Percentiles rank a stretch among this genome's conserved stretches.
Evolutionary conservation across 805 yeast species (phyloP).

Genomic region (Alloascoidea hylecoeti): DNA sequence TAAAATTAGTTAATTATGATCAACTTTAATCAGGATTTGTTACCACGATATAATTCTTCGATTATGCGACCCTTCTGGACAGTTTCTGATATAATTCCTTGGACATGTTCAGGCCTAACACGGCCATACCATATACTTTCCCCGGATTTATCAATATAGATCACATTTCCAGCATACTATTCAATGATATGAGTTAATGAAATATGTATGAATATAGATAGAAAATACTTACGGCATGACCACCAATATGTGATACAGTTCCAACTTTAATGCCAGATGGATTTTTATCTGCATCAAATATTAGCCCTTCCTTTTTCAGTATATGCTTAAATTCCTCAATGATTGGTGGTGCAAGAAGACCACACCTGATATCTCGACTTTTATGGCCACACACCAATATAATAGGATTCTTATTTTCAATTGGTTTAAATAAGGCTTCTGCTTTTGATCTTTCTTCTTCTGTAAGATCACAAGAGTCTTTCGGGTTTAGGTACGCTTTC

Average conservation of each 20-base stretch:
- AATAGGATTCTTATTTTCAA: slow-evolving; percentile 11
- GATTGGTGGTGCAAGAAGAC: slow-evolving; percentile 46
- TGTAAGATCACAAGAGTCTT: background rate
- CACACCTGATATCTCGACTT: slow-evolving; percentile 53
- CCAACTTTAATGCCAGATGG: slow-evolving; percentile 29
- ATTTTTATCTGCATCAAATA: slow-evolving; percentile 11
- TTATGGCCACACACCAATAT: slow-evolving; percentile 56
- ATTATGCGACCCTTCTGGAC: slow-evolving; percentile 34
- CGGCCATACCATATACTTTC: slow-evolving; percentile 64
- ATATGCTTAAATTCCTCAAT: slow-evolving; percentile 32
- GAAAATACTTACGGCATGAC: slow-evolving; percentile 35
- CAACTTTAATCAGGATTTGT: no score
- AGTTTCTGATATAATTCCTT: slow-evolving; percentile 46
- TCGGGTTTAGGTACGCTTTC: background rate
- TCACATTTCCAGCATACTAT: slow-evolving; percentile 64
- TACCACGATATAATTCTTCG: slow-evolving; percentile 42
- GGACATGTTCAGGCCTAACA: slow-evolving; percentile 52
- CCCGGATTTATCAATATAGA: slow-evolving; percentile 33
- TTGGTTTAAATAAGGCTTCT: background rate
- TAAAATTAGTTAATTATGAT: no score
- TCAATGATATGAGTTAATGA: no score
- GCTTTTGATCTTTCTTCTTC: background rate
- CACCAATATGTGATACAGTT: slow-evolving; percentile 65
- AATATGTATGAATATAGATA: no score
- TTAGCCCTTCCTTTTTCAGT: slow-evolving; percentile 19